Base-by-base conservation (phyloP, 345 rosid genomes). In the Limnanthes douglasii region DNA sequence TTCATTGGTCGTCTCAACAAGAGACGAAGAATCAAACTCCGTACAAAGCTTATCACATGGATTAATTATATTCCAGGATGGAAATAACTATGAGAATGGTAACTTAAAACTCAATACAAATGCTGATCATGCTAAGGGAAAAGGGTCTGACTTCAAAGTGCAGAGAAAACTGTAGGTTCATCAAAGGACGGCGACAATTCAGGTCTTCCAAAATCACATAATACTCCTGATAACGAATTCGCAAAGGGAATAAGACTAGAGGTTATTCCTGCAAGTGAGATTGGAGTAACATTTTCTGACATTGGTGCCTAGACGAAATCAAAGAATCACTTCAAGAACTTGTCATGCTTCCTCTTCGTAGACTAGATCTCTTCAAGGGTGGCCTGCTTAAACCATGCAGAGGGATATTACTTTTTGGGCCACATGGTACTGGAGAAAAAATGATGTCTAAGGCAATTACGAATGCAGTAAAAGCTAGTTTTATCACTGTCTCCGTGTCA, bases 121-220 rank as follows among this genome's bases (percentile, higher is more conserved):
- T n/a, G n/a, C n/a, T n/a, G n/a, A n/a, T n/a, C n/a, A n/a, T n/a
- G n/a, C n/a, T n/a, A n/a, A n/a, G n/a, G n/a, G 50, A 34, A 37
- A 43, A 20, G 64, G 32, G 18, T 18, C 70, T 7, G 75, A 70
- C 34, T 56, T 40, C 50, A n/a, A n/a, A n/a, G 31, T 27, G 31
- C 31, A 27, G 31, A 13, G 11, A 27, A 0, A 8, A 8, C 31
- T n/a, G n/a, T n/a, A n/a, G n/a, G n/a, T n/a, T n/a, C n/a, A n/a
- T n/a, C n/a, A n/a, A 77, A 72, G 56, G 93, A 75, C 15, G 53
- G 53, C 3, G 78, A 72, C 44, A 67, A 54, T 51, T 56, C 50
- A 34, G 41, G 68, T 21, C 54, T 68, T 35, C 18, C 68, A n/a
- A 72, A 75, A 53, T 69, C 68, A 22, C 51, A 56, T 29, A 85